Evolutionary conservation across 768 basidiomycete genomes (phyloP).

Genomic region (Gymnopilus junonius): DNA sequence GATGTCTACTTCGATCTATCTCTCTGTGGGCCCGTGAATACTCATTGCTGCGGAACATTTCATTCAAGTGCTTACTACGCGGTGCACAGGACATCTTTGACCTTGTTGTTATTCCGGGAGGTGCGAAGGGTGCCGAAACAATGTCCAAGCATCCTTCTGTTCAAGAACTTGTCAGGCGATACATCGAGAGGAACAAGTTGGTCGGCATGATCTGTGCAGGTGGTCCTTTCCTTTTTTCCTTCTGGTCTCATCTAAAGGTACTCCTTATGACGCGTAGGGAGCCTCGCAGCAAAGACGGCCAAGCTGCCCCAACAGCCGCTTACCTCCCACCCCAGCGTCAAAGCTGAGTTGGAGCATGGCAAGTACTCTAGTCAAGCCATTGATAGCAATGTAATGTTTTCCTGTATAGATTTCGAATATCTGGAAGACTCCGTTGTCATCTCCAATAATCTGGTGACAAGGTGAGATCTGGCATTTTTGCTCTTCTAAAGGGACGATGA

Average conservation of each 20-base stretch:
- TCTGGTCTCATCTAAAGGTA: background rate
- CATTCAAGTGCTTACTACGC: conserved; percentile 1
- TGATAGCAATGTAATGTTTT: background rate
- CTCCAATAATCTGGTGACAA: conserved; percentile 77
- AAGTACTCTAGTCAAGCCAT: conserved; percentile 14
- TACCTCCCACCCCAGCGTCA: conserved; percentile 82
- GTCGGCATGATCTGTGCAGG: conserved; percentile 91
- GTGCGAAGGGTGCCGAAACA: conserved; percentile 76
- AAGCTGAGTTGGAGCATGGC: conserved; percentile 60
- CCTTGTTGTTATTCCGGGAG: conserved; percentile 76
- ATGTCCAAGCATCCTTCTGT: conserved; percentile 63
- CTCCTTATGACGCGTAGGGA: conserved; percentile 46
- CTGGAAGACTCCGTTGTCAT: conserved; percentile 75
- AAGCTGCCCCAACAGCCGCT: conserved; percentile 63
- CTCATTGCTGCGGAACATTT: background rate
- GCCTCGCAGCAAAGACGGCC: conserved; percentile 66
- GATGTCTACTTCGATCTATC: conserved; percentile 57
- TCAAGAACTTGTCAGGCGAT: conserved; percentile 64
- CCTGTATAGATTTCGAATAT: conserved; percentile 67
- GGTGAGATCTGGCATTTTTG: conserved; percentile 42
- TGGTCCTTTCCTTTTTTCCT: conserved; percentile 21
- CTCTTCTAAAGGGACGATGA: background rate
- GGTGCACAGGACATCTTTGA: conserved; percentile 64
- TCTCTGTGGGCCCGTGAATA: conserved; percentile 51
- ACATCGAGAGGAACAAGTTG: conserved; percentile 54